These are phyloP conservation scores for Elongisporangium senticosum DNA, from an alignment of 352 stramenopile genomes.

Conservation along the genomic window DNA sequence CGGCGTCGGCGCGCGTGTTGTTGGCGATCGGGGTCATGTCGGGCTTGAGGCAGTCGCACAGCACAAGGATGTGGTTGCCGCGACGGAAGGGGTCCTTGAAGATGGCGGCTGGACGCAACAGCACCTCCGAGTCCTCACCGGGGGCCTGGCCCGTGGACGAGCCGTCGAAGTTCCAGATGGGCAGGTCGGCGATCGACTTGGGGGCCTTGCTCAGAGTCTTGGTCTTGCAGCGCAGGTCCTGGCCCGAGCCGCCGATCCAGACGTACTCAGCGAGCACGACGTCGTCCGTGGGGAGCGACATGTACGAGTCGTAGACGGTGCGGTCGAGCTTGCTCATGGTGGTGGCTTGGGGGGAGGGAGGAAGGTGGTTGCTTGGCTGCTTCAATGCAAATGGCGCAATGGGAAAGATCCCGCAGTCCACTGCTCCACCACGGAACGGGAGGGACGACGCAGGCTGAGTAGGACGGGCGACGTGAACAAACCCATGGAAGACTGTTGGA, in stretches of 20 bases:
- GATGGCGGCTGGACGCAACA: constrained; percentile 89
- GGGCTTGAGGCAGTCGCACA: constrained; percentile 97
- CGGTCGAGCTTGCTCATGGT: constrained; percentile 82
- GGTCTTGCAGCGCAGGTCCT: constrained; percentile 93
- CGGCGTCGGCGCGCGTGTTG: constrained; percentile 86
- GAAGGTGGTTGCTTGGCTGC: constrained; percentile 8
- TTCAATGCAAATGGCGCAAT: constrained; percentile 71
- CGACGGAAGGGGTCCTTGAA: constrained; percentile 96
- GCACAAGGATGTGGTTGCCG: constrained; percentile 94
- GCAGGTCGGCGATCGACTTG: constrained; percentile 73
- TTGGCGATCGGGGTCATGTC: constrained; percentile 89
- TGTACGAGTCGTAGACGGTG: constrained; percentile 77
- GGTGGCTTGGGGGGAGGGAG: constrained; percentile 1
- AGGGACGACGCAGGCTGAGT: background rate
- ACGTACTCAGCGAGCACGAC: constrained; percentile 91
- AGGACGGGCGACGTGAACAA: background rate
- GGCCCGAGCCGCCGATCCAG: constrained; percentile 92
- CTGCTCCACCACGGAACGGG: background rate
- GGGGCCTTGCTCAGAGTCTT: constrained; percentile 83
- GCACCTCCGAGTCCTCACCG: constrained; percentile 96
- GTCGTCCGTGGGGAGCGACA: constrained; percentile 48
- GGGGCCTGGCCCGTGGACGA: constrained; percentile 95
- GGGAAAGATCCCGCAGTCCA: constrained; percentile 12
- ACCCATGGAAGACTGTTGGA: background rate
- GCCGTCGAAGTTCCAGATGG: constrained; percentile 98